phyloP scores from a whole-genome alignment of 305 asterid species.

The Plantago coronopus region DNA sequence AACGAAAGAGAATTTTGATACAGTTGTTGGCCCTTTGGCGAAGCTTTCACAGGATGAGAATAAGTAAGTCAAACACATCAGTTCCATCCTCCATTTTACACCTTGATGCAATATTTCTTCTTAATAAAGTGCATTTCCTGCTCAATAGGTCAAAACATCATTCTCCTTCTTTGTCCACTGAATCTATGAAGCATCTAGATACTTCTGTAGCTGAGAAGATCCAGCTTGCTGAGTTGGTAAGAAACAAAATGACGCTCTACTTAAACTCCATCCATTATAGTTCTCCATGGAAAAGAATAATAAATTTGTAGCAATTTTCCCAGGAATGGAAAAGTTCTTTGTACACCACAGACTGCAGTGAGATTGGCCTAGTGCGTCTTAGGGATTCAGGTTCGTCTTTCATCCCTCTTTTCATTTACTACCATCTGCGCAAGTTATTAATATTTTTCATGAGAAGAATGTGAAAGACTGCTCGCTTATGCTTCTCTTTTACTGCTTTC shows the following conservation, averaged over 20 bases:
- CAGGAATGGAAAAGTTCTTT: conserved; percentile 74
- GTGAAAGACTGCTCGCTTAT: conserved; percentile 8
- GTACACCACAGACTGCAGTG: conserved; percentile 81
- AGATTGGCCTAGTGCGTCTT: conserved; percentile 71
- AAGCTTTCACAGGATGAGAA: conserved; percentile 62
- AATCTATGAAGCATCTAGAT: conserved; percentile 40
- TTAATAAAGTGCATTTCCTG: conserved; percentile 23
- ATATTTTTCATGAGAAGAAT: conserved; percentile 8
- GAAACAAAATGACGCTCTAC: conserved; percentile 19
- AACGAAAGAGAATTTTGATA: conserved; percentile 82
- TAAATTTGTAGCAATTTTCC: conserved; percentile 19
- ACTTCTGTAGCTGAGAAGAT: conserved; percentile 49
- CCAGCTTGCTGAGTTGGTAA: conserved; percentile 80
- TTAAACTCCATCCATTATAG: conserved; percentile 14
- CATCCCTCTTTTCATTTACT: conserved; percentile 11
- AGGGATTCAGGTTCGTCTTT: conserved; percentile 61
- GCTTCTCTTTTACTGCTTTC: conserved; percentile 19
- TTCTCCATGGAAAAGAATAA: conserved; percentile 15
- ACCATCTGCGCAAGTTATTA: not conserved
- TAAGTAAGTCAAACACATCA: conserved; percentile 36
- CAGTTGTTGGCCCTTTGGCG: conserved; percentile 70
- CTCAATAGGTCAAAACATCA: conserved; percentile 46
- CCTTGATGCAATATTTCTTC: not conserved
- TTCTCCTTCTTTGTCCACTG: conserved; percentile 40
- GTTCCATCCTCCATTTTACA: not conserved